Percentiles rank a stretch among this genome's conserved stretches.
Conservation (phyloP, 305 asterid species). For the Fraxinus nigra region DNA sequence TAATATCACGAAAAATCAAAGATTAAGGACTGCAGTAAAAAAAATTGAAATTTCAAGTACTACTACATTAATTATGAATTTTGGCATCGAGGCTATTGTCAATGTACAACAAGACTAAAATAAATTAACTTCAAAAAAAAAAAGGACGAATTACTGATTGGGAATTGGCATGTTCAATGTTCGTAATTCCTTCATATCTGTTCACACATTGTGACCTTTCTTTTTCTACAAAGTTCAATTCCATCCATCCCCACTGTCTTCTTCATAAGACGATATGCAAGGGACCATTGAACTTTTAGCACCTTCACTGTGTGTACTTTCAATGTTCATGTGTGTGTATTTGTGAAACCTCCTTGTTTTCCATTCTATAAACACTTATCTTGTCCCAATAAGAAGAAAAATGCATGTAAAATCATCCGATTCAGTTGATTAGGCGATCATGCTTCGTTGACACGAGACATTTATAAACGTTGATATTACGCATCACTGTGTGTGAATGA, state of each 20-base stretch:
- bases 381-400: background rate
- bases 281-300: conserved; percentile 29
- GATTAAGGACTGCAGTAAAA: background rate
- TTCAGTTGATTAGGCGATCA: background rate
- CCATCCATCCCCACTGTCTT: conserved; percentile 19
- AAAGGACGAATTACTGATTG: background rate
- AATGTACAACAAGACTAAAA: background rate
- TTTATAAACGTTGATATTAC: background rate
- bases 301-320: conserved; percentile 4
- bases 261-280: conserved; percentile 1
- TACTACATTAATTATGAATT: no score
- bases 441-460: background rate
- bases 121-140: no score
- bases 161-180: background rate
- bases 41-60: background rate
- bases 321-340: background rate
- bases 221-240: background rate
- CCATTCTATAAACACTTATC: background rate
- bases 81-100: background rate
- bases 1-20: background rate
- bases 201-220: background rate
- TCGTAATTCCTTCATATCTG: background rate
- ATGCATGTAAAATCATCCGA: background rate
- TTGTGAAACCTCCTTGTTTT: background rate
- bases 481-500: background rate